phyloP scores from a whole-genome alignment of 306 rosid genomes.

The Glycyrrhiza uralensis region DNA sequence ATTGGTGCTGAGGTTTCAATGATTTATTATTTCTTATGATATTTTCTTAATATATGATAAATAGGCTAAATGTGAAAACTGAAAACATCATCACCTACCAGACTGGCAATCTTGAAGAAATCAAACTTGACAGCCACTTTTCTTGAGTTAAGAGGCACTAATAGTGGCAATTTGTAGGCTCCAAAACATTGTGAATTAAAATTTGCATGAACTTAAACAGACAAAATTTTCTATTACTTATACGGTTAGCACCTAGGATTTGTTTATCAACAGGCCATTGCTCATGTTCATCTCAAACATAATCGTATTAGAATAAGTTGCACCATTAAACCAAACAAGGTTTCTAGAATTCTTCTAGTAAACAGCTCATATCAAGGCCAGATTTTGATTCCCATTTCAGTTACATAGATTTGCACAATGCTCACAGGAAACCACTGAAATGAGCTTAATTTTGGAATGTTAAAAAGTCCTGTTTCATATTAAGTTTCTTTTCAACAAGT shows the following conservation, averaged over 20 bases:
- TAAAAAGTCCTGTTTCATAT: not conserved
- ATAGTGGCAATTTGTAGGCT: slow-evolving; percentile 8
- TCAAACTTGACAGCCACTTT: slow-evolving; percentile 88
- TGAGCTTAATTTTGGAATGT: not conserved
- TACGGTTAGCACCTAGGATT: not conserved
- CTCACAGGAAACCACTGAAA: not conserved
- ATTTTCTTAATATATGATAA: not conserved
- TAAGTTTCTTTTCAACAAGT: not conserved
- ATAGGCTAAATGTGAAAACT: not conserved
- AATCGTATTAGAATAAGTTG: not conserved
- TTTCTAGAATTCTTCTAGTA: not conserved
- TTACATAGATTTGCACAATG: not conserved
- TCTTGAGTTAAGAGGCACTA: slow-evolving; percentile 73
- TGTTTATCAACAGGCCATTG: not conserved
- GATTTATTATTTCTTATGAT: not conserved
- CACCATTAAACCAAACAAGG: not conserved
- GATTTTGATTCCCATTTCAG: slow-evolving; percentile 19
- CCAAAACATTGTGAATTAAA: not conserved
- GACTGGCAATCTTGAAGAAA: slow-evolving; percentile 68
- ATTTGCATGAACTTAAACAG: not conserved
- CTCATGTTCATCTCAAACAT: not conserved
- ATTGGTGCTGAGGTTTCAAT: not conserved
- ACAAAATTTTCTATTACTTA: not conserved
- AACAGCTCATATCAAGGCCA: not conserved
- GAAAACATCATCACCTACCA: slow-evolving; percentile 44